phyloP scores from a whole-genome alignment of 805 yeast species.

The Candida montana region DNA sequence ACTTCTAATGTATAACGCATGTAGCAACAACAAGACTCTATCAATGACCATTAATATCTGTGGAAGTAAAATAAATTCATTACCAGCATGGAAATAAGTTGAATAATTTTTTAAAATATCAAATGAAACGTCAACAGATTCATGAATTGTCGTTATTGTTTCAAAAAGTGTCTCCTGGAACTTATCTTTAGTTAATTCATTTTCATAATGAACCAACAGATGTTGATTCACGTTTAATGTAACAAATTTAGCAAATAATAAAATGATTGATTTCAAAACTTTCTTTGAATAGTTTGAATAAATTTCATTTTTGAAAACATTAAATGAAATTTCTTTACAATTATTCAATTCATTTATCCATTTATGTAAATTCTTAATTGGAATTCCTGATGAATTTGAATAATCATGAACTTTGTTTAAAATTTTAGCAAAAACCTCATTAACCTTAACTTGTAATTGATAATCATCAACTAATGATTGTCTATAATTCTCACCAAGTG shows the following conservation, averaged over 20 bases:
- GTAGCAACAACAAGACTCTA: conserved; percentile 7
- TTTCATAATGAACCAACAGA: conserved; percentile 19
- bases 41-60: conserved; percentile 13
- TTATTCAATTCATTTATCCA: conserved; percentile 7
- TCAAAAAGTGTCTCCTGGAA: conserved; percentile 3
- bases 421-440: conserved; percentile 6
- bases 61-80: conserved; percentile 16
- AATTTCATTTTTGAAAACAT: conserved; percentile 11
- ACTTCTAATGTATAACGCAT: conserved; percentile 10
- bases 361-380: conserved; percentile 2
- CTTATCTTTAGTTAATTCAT: conserved; percentile 8
- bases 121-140: conserved; percentile 12
- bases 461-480: conserved; percentile 4
- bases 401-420: conserved; percentile 7
- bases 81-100: conserved; percentile 17
- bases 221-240: conserved; percentile 1
- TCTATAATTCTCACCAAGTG: background rate
- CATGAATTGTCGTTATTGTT: conserved; percentile 1
- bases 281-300: conserved; percentile 10
- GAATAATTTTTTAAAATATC: conserved; percentile 19
- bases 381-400: conserved; percentile 6
- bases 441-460: conserved; percentile 4
- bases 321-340: conserved; percentile 4
- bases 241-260: conserved; percentile 13
- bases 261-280: conserved; percentile 8